Evolutionary conservation across 495 filamentous ascomycete species (phyloP).

Genomic region (Aspergillus baeticus): DNA sequence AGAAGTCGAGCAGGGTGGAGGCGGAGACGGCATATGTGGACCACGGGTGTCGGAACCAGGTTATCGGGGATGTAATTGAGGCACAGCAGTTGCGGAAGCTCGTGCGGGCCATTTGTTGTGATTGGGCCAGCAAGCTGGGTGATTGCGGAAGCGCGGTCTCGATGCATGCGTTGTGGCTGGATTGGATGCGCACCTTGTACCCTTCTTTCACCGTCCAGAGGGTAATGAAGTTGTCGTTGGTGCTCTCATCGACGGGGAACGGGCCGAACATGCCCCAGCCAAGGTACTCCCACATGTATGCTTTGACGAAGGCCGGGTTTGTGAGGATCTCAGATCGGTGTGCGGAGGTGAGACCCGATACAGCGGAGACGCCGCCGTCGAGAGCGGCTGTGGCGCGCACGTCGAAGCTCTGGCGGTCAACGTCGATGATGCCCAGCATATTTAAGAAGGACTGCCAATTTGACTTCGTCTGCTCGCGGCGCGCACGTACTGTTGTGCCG

Average conservation of each 20-base stretch:
- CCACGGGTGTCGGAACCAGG: slow-evolving; percentile 56
- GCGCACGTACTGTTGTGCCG: slow-evolving; percentile 51
- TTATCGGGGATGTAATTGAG: slow-evolving; percentile 50
- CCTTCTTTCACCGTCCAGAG: slow-evolving; percentile 55
- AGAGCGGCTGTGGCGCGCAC: slow-evolving; percentile 50
- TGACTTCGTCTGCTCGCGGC: slow-evolving; percentile 27
- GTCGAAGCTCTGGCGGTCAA: slow-evolving; percentile 59
- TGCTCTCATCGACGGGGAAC: slow-evolving; percentile 54
- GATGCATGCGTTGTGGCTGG: slow-evolving; percentile 54
- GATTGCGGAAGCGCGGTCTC: slow-evolving; percentile 58
- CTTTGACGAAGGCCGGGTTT: slow-evolving; percentile 42
- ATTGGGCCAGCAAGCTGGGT: slow-evolving; percentile 58
- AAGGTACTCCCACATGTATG: slow-evolving; percentile 57
- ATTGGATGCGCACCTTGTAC: slow-evolving; percentile 63
- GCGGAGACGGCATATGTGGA: slow-evolving; percentile 62
- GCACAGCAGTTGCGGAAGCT: slow-evolving; percentile 64
- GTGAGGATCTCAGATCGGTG: slow-evolving; percentile 49
- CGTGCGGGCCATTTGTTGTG: slow-evolving; percentile 60
- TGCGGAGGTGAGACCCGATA: slow-evolving; percentile 53
- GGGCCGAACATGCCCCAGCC: slow-evolving; percentile 39
- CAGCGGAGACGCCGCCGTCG: slow-evolving; percentile 55
- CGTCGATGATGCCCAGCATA: slow-evolving; percentile 51
- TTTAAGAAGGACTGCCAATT: slow-evolving; percentile 43
- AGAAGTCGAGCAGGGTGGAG: slow-evolving; percentile 58
- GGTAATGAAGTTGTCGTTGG: slow-evolving; percentile 66